Evolutionary conservation across 106 monocot genomes (phyloP).

Genomic region (Iris macrosiphon): DNA sequence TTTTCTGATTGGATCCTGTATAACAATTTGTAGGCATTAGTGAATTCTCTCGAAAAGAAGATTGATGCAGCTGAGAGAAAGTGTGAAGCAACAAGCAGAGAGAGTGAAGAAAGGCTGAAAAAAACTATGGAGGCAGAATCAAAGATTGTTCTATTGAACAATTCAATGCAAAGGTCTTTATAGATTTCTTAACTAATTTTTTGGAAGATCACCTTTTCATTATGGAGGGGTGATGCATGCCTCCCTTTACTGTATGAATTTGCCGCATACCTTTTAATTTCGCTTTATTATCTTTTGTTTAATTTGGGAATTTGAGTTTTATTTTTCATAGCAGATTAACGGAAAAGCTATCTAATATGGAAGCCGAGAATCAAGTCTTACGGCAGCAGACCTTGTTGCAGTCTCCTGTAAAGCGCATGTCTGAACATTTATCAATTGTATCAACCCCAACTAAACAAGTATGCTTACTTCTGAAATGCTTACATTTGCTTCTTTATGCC

Average conservation of each 20-base stretch:
- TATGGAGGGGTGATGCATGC: neutral
- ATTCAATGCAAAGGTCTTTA: constrained; percentile 75
- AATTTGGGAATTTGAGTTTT: neutral
- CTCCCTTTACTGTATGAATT: neutral
- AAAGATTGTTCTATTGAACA: constrained; percentile 46
- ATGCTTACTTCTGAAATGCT: neutral
- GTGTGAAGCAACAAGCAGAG: constrained; percentile 74
- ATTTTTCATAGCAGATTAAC: constrained; percentile 35
- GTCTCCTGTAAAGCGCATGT: constrained; percentile 38
- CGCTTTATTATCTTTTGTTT: neutral
- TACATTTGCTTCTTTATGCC: neutral
- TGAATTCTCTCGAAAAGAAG: constrained; percentile 75
- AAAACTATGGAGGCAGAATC: constrained; percentile 73
- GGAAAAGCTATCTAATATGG: constrained; percentile 63
- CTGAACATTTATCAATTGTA: constrained; percentile 30
- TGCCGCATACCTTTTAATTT: neutral
- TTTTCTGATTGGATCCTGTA: neutral
- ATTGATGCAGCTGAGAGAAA: constrained; percentile 90
- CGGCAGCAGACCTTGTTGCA: constrained; percentile 54
- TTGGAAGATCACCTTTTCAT: neutral
- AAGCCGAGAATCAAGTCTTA: constrained; percentile 83
- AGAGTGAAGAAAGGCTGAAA: constrained; percentile 69
- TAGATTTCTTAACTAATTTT: neutral
- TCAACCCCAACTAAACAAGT: constrained; percentile 39
- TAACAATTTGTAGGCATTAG: constrained; percentile 37